These are phyloP conservation scores for Starmerella tilneyi DNA, from an alignment of 805 yeast species.

Conservation along the genomic window DNA sequence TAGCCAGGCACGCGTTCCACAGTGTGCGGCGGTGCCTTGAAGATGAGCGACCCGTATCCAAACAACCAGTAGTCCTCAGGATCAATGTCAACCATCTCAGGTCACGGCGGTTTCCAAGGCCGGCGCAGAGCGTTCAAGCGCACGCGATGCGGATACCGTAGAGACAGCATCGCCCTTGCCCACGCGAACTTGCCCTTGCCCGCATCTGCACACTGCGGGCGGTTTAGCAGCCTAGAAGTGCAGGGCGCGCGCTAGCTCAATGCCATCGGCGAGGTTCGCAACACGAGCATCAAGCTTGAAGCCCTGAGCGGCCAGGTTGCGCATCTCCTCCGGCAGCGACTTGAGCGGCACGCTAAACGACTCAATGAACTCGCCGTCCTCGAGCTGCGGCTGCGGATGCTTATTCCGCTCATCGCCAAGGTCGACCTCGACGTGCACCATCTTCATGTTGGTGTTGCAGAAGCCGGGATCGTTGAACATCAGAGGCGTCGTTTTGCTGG, in stretches of 20 bases:
- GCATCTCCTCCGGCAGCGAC: slow-evolving; percentile 46
- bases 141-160: background rate
- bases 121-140: background rate
- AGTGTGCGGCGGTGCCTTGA: slow-evolving; percentile 77
- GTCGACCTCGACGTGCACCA: slow-evolving; percentile 73
- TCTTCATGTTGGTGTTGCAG: slow-evolving; percentile 74
- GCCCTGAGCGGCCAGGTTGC: slow-evolving; percentile 49
- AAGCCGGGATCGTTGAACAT: slow-evolving; percentile 77
- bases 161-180: background rate
- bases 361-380: slow-evolving; percentile 87
- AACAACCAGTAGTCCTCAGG: slow-evolving; percentile 49
- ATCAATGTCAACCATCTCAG: slow-evolving; percentile 15
- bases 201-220: too few relatives aligned
- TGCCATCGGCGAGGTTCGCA: slow-evolving; percentile 76
- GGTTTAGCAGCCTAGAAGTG: background rate
- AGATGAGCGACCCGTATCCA: slow-evolving; percentile 82
- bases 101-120: background rate
- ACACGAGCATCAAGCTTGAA: slow-evolving; percentile 78
- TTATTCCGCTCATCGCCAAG: slow-evolving; percentile 50
- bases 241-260: slow-evolving; percentile 41
- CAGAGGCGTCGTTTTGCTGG: slow-evolving; percentile 37
- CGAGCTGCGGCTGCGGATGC: slow-evolving; percentile 52
- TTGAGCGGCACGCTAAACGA: slow-evolving; percentile 58
- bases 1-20: slow-evolving; percentile 58
- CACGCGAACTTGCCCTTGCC: too few relatives aligned